Base-by-base conservation (phyloP, 371 early-diverging fungal genomes). In the Mortierella sp. region DNA sequence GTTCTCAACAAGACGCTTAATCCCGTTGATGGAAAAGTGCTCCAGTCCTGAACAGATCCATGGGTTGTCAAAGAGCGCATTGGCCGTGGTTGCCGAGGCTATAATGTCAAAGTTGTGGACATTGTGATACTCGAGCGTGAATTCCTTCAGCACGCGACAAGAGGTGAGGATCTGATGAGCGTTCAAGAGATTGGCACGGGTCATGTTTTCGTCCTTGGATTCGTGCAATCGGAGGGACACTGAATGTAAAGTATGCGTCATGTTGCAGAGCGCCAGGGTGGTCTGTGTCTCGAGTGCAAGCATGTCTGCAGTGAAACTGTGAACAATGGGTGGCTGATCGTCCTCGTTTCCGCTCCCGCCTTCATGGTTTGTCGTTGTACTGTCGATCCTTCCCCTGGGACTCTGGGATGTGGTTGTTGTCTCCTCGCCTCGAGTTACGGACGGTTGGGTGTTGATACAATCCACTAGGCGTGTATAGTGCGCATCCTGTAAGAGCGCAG, bases 1-100 rank as follows among this genome's bases (percentile, higher is more conserved):
- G n/a, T n/a, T 34, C 4, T 10, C 10, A 10, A 34, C 34, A 10
- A 19, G 23, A 8, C 56, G 56, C 28, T 56, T 56, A 28, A 56
- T 26, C 24, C 56, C 56, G 28, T 56, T 42, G 7, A 56, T 7
- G 16, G 26, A 23, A 41, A 56, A 56, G 9, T 27, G 42, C 28
- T 56, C 46, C 24, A 56, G 56, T 9, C 56, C n/a, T n/a, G 24
- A 6, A 27, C 56, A 56, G 14, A n/a, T 45, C 56, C 56, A 56
- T 18, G 46, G 56, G 56, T 42, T 45, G 26, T 54, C 41, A 54
- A 39, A 54, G 8, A 54, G 26, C 41, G 39, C 10, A 39, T 18
- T 7, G 31, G 52, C 41, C 16, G 39, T 54, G n/a, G 52, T 18
- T 8, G n/a, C 24, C 24, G 54, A 50, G 24, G 28, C 24, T 2